Conservation (phyloP, 176 grass and related monocot genomes). For the Alloteropsis semialata region DNA sequence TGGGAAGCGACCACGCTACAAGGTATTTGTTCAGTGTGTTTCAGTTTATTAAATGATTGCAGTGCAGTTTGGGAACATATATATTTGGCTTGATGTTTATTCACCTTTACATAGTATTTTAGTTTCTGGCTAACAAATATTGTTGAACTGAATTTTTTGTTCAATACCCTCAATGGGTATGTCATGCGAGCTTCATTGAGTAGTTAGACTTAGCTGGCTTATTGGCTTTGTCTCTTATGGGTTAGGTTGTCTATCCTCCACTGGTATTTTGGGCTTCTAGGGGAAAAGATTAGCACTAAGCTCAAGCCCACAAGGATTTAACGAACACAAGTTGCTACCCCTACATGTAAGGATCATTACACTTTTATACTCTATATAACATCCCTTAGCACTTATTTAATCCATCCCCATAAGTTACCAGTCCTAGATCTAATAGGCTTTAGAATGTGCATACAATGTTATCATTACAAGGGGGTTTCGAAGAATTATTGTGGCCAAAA, state of each 20-base stretch:
- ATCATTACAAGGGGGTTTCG: not conserved
- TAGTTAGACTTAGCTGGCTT: not conserved
- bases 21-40: constrained; percentile 42
- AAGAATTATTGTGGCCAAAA: not conserved
- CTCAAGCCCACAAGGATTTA: not conserved
- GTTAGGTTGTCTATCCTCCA: not conserved
- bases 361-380: not conserved
- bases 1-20: constrained; percentile 68
- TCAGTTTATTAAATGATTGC: constrained; percentile 7
- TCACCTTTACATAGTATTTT: not conserved
- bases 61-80: not conserved
- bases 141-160: not conserved
- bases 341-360: not conserved
- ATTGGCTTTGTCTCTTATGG: not conserved
- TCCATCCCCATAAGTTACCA: not conserved
- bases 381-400: not conserved
- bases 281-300: not conserved
- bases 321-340: not conserved
- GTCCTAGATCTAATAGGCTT: not conserved
- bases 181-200: not conserved
- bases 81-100: constrained; percentile 10
- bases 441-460: not conserved
- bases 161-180: not conserved
- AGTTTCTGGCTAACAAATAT: not conserved
- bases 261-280: not conserved